Evolutionary conservation across 176 grass and related monocot species (phyloP), one percentile per base, ranked within the genome.

Genomic region (Guadua angustifolia): DNA sequence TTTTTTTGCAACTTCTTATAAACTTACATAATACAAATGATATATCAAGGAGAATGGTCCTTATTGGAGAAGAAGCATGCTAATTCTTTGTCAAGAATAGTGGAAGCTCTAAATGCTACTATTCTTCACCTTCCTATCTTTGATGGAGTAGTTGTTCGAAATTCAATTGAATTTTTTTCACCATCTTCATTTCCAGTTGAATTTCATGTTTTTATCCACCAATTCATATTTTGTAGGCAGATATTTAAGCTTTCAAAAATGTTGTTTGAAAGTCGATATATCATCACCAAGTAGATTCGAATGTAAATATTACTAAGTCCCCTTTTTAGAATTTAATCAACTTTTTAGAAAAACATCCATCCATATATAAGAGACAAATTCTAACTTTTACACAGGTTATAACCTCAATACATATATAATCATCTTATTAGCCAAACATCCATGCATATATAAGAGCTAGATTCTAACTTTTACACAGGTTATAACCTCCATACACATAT

Each of bases 11-110:
- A 35, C 42, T 42, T 83, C 38, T 55, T 1, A 57, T 33, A 58
- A 67, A 6, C 5, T 74, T 63, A 46, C 12, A 75, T 61, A 2
- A 74, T 78, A 63, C 84, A 97, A 91, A 91, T 93, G 84, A 32
- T 19, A 69, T 83, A 88, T 89, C 78, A 93, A 56, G 88, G 91
- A 38, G 80, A 91, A 74, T 96, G 91, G 87, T 79, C 84, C 86
- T 78, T 83, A 19, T 7, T 96, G 55, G 88, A 93, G 83, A 82
- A 69, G 35, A 82, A 89, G 55, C 71, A 93, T 74, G 80, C 9
- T 21, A 87, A 25, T 89, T 91, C 91, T 73, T 82, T 96, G 69
- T 87, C 83, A 77, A 88, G 91, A 76, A 58, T 80, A 56, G 59
- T 85, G 42, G 86, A 78, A 40, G 86, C 86, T 62, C 86, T 93